phyloP scores from a whole-genome alignment of 176 grass and related monocot genomes.

The Cenchrus purpureus region DNA sequence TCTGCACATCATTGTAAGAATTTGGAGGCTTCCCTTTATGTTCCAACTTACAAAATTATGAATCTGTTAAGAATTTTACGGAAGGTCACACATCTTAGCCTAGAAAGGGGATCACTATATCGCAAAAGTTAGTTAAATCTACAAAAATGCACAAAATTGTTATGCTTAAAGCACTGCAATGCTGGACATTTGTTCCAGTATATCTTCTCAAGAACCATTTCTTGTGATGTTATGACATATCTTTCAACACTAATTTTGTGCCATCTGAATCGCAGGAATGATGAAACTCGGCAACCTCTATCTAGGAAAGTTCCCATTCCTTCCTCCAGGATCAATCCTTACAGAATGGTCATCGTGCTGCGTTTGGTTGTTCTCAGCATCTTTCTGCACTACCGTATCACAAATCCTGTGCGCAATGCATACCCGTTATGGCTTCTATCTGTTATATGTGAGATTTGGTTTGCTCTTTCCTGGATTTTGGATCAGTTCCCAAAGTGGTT shows the following conservation, averaged over 20 bases:
- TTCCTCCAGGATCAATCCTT: conserved; percentile 96
- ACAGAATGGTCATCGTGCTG: conserved; percentile 98
- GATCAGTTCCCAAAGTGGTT: conserved; percentile 99
- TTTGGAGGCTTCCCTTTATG: neutral
- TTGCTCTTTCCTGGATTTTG: conserved; percentile 97
- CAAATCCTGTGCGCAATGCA: conserved; percentile 93
- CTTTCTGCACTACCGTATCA: conserved; percentile 98
- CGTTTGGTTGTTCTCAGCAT: conserved; percentile 91
- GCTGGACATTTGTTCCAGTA: neutral
- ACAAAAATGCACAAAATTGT: neutral
- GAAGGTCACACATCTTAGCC: neutral
- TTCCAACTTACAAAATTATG: neutral
- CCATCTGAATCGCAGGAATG: conserved; percentile 77
- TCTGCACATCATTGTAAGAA: neutral
- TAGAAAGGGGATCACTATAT: neutral
- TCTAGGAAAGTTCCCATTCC: conserved; percentile 94
- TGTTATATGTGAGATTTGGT: conserved; percentile 99
- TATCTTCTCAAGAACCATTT: conserved; percentile 3
- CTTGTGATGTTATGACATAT: neutral
- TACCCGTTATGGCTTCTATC: conserved; percentile 86
- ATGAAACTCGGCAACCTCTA: conserved; percentile 97
- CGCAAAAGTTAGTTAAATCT: neutral
- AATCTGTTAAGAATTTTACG: neutral
- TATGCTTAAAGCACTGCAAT: neutral
- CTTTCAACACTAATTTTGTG: conserved; percentile 31